These are phyloP conservation scores for Citrullus mucosospermus DNA, from an alignment of 306 rosid species.

Conservation along the genomic window DNA sequence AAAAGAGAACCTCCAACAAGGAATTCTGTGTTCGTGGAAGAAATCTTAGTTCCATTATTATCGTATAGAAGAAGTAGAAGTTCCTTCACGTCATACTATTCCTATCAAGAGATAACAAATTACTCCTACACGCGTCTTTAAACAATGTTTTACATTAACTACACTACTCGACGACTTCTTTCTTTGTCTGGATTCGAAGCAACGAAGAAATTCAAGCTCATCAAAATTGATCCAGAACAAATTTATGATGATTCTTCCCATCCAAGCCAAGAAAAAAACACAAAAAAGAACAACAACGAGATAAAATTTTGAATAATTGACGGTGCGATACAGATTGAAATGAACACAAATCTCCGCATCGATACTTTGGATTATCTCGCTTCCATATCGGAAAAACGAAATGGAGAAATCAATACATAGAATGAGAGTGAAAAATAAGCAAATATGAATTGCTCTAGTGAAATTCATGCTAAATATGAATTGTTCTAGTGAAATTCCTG, in stretches of 20 bases:
- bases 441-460: neutral
- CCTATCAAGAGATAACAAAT: neutral
- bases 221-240: neutral
- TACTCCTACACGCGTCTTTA: neutral
- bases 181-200: neutral
- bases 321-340: neutral
- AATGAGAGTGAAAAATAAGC: neutral
- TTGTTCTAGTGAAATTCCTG: neutral
- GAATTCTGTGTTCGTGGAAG: neutral
- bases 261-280: neutral
- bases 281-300: neutral
- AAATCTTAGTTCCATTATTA: neutral
- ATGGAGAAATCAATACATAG: neutral
- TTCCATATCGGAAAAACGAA: neutral
- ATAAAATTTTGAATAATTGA: neutral
- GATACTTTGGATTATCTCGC: neutral
- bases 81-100: neutral
- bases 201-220: neutral
- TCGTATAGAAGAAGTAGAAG: neutral
- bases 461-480: neutral
- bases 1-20: neutral
- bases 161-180: neutral
- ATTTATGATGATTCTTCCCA: neutral
- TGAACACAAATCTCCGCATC: neutral
- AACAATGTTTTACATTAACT: neutral